Base-by-base conservation (phyloP, 768 basidiomycete species). In the Leccinum variicolor region DNA sequence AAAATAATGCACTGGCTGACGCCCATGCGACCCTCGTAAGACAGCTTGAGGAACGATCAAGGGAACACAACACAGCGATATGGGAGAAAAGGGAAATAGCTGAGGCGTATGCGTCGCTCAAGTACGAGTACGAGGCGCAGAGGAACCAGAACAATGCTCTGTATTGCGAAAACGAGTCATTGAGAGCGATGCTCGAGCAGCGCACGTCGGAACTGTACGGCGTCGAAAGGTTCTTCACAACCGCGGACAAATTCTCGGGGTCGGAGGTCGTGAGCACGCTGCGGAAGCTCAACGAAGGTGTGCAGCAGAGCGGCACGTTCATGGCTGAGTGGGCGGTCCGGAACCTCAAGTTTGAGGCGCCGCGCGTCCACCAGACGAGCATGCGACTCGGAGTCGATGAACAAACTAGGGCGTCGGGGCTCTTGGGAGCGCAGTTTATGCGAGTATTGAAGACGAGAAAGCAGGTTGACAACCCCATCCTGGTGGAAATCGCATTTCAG, bases 321-420 rank as follows among this genome's bases (percentile, higher is more conserved):
- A 73, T 83, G 50, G 75, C 79, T 6, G 79, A 82, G 55, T 62
- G 75, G 53, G 70, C 76, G 15, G 71, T 77, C 4, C 78, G 79
- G 53, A 52, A 72, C 3, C 74, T 77, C 62, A 60, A 50, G 13
- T 66, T 74, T 29, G 66, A 63, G 50, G 29, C 7, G 0, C 48
- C 26, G 19, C 56, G 26, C 39, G 26, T 51, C 45, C 50, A 55
- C 54, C 53, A 5, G 50, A 58, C n/a, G 57, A 58, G 19, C 48
- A 45, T 39, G 23, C 53, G n/a, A n/a, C n/a, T n/a, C n/a, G n/a
- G 15, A 46, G 39, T 7, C 29, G 39, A 9, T 17, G 57, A 66
- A 52, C 54, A 59, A 21, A 56, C 59, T 15, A 55, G 62, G 34
- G 17, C 53, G 21, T 53, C 33, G 4, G 43, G 59, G 10, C 52